Evolutionary conservation across 2,329 filamentous ascomycete genomes (phyloP), one percentile per base, ranked within the genome.

Genomic region (Onygenales sp.): DNA sequence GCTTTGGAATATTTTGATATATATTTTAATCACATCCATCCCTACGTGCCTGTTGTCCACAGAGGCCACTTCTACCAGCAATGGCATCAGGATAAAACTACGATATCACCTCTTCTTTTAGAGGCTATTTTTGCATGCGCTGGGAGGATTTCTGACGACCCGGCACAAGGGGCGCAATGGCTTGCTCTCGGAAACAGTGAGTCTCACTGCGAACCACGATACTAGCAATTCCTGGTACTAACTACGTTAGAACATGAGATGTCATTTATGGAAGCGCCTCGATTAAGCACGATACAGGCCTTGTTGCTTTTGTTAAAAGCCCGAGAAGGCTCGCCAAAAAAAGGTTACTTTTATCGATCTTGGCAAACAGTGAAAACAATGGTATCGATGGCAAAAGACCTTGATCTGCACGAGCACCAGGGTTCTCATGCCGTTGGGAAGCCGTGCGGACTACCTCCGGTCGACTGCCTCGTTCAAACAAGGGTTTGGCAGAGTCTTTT

Each of bases 321-420:
- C 1, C 82, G 90, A 58, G 92, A 97, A 69, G 87, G 88, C n/a
- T 84, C 87, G 7, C 91, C 92, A 0, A 95, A 95, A 66, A 84
- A 89, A 56, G 93, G 93, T 1, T 97, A 97, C 66, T 97, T 93
- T 69, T 97, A 93, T 71, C 85, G 92, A 39, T 97, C 93, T 0
- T 97, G 93, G 92, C 95, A 96, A 83, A 89, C 87, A 5, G 83
- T 95, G 17, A 92, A 95, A 51, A 89, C 91, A 56, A 89, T 92
- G 58, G 86, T 95, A 7, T 86, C 90, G 46, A 95, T 97, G 89
- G 89, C 84, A 31, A 93, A 94, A 64, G 92, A 96, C 65, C 76
- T 97, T 35, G 89, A 90, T 17, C 75, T 97, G 5, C 85, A 96
- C 64, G 89, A 95, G 59, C 92, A 97, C 70, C 83, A 83, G 57